Conservation (phyloP, 352 stramenopile genomes). For the Globisporangium iwayamae region DNA sequence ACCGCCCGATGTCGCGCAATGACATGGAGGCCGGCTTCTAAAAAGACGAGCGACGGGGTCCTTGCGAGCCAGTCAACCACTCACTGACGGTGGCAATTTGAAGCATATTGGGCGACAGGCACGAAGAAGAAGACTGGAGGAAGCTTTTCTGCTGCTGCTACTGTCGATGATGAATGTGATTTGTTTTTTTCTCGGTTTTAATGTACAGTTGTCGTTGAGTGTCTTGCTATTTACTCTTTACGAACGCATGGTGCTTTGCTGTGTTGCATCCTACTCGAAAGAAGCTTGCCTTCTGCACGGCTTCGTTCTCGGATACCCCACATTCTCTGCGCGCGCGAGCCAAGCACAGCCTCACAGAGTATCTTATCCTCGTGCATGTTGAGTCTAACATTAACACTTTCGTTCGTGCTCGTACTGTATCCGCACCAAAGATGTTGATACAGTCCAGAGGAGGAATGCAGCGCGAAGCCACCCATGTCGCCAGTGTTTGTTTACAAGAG, state of each 20-base stretch:
- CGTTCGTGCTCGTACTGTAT: too few species aligned
- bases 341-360: too few species aligned
- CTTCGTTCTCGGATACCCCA: too few species aligned
- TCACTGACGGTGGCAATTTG: not conserved
- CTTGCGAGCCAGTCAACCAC: not conserved
- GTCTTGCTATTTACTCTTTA: not conserved
- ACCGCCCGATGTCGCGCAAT: slow-evolving; percentile 16
- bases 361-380: too few species aligned
- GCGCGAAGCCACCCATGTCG: too few species aligned
- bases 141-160: not conserved
- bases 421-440: too few species aligned
- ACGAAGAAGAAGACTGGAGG: not conserved
- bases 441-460: too few species aligned
- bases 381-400: too few species aligned
- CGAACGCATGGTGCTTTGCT: not conserved
- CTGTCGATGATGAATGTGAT: slow-evolving; percentile 1
- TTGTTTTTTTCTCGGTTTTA: slow-evolving; percentile 5
- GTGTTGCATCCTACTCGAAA: not conserved
- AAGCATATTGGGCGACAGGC: not conserved
- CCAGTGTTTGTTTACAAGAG: too few species aligned
- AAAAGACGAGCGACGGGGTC: not conserved
- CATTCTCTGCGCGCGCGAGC: too few species aligned
- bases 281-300: too few species aligned
- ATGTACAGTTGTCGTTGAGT: slow-evolving; percentile 3
- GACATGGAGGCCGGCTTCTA: slow-evolving; percentile 23